Percentiles rank a stretch among this genome's conserved stretches.
Conservation (phyloP, 495 filamentous ascomycete species). For the Hypoxylon perforatum region DNA sequence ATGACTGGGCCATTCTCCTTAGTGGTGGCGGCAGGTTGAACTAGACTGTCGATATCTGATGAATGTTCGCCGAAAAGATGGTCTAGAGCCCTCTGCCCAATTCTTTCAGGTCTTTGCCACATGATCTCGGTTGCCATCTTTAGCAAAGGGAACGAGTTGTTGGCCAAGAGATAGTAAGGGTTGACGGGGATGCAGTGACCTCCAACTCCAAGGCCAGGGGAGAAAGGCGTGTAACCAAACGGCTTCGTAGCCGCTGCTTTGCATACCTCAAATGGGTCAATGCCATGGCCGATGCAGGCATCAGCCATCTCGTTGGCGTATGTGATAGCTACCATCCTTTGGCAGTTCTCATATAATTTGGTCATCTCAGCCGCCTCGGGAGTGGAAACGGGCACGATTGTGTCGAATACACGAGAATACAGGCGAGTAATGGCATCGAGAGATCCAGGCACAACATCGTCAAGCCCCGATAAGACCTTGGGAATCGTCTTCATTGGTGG, state of each 20-base stretch:
- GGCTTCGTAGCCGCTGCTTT: conserved; percentile 53
- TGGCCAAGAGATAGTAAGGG: conserved; percentile 52
- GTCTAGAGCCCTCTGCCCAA: conserved; percentile 32
- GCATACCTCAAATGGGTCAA: conserved; percentile 52
- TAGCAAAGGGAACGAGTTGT: conserved; percentile 47
- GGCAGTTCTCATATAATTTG: conserved; percentile 57
- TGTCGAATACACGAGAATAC: conserved; percentile 48
- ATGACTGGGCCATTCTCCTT: neutral
- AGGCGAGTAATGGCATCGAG: conserved; percentile 45
- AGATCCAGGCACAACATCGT: conserved; percentile 45
- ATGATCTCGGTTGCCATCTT: conserved; percentile 47
- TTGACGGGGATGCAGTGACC: conserved; percentile 57
- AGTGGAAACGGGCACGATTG: conserved; percentile 48
- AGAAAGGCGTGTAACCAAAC: conserved; percentile 51
- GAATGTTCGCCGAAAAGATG: conserved; percentile 19
- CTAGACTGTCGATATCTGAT: neutral
- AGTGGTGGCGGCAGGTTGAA: neutral
- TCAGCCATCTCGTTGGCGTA: conserved; percentile 58
- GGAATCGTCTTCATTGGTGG: conserved; percentile 46
- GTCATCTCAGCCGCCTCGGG: conserved; percentile 57
- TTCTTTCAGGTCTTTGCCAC: conserved; percentile 45
- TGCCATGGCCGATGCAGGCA: conserved; percentile 49
- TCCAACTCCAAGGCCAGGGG: conserved; percentile 50
- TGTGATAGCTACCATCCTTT: conserved; percentile 53
- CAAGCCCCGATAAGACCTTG: conserved; percentile 52